phyloP scores from a whole-genome alignment of 2,329 filamentous ascomycete genomes.

The Thyridium curvatum region DNA sequence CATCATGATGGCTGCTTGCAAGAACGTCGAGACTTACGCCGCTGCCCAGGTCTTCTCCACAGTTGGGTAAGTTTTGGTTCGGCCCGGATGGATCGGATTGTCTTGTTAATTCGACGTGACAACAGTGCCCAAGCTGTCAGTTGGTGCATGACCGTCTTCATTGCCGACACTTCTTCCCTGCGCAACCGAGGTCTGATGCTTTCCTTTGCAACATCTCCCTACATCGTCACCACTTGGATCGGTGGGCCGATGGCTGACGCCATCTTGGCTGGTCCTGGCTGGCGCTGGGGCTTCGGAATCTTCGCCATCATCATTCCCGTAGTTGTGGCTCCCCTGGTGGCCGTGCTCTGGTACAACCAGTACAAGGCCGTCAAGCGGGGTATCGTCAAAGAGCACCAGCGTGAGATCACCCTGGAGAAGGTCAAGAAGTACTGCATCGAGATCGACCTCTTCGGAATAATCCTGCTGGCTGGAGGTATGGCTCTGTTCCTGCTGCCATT shows the following conservation, averaged over 20 bases:
- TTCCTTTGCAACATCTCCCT: constrained; percentile 58
- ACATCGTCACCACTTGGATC: constrained; percentile 61
- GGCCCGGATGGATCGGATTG: no score
- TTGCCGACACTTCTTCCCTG: constrained; percentile 61
- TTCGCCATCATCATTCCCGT: constrained; percentile 58
- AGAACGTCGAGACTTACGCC: constrained; percentile 26
- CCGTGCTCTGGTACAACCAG: constrained; percentile 52
- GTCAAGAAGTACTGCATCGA: constrained; percentile 49
- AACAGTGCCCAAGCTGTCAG: no score
- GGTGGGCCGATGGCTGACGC: constrained; percentile 49
- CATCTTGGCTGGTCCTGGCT: constrained; percentile 46
- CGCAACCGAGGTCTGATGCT: constrained; percentile 60
- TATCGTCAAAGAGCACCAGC: constrained; percentile 31
- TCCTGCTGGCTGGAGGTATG: constrained; percentile 56
- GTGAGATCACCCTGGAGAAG: constrained; percentile 37
- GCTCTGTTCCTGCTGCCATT: constrained; percentile 64
- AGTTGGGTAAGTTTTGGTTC: constrained; percentile 8
- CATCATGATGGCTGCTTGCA: constrained; percentile 53
- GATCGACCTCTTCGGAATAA: constrained; percentile 57
- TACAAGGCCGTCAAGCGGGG: constrained; percentile 53
- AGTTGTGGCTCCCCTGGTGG: constrained; percentile 50
- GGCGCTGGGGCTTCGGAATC: constrained; percentile 63
- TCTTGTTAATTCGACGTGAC: no score
- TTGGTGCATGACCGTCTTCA: constrained; percentile 45
- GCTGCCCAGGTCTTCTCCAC: constrained; percentile 49